These are phyloP conservation scores for Albatrellus sp. DNA, from an alignment of 1,284 basidiomycete species.

Conservation along the genomic window DNA sequence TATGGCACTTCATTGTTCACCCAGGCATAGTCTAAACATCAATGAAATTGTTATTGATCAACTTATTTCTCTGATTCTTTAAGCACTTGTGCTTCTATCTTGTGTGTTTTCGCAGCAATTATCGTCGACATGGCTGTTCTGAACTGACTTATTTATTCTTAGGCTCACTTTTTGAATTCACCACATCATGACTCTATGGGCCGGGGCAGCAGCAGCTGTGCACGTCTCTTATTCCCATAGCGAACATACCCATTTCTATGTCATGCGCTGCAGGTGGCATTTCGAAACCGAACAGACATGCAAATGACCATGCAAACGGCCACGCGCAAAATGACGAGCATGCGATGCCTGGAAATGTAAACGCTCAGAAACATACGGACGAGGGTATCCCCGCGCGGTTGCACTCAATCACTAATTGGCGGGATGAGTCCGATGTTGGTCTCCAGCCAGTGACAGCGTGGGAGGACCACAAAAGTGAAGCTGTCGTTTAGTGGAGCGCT, in stretches of 20 bases:
- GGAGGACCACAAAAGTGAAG: conserved; percentile 32
- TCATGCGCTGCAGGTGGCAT: too few relatives aligned
- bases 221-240: conserved; percentile 46
- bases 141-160: conserved; percentile 1
- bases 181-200: conserved; percentile 50
- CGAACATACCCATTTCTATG: conserved; percentile 26
- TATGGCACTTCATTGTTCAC: conserved; percentile 57
- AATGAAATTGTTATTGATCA: conserved; percentile 40
- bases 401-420: conserved; percentile 39
- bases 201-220: conserved; percentile 52
- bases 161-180: conserved; percentile 62
- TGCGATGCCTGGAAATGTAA: conserved; percentile 5
- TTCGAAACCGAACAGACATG: conserved; percentile 2
- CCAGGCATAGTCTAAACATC: conserved; percentile 69
- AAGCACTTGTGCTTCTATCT: conserved; percentile 59
- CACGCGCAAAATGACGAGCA: conserved; percentile 1
- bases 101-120: conserved; percentile 32
- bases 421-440: conserved; percentile 42
- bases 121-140: not conserved
- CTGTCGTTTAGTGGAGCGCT: conserved; percentile 36
- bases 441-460: conserved; percentile 36
- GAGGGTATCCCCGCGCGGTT: conserved; percentile 27
- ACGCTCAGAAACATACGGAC: conserved; percentile 7
- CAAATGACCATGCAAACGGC: conserved; percentile 3
- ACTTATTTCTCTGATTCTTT: conserved; percentile 32